phyloP scores from a whole-genome alignment of 345 rosid genomes.

The Euphorbia pulcherrima region DNA sequence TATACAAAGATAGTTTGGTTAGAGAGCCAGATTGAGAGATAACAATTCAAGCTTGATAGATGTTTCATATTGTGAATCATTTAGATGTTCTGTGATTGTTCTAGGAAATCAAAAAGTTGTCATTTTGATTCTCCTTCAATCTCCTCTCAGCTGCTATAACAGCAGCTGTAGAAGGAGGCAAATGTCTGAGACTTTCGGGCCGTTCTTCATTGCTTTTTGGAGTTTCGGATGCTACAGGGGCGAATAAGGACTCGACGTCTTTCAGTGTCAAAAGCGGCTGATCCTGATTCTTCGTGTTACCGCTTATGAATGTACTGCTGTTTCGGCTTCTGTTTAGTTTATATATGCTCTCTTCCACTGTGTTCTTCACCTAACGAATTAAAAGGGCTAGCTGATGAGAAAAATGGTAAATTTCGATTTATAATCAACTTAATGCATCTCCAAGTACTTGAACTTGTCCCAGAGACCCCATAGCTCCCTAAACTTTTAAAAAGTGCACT shows the following conservation, averaged over 20 bases:
- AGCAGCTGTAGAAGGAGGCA: slow-evolving; percentile 81
- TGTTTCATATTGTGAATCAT: neutral
- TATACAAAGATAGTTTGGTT: slow-evolving; percentile 1
- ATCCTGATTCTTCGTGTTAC: slow-evolving; percentile 86
- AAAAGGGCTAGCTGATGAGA: too few species aligned
- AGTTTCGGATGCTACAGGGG: slow-evolving; percentile 28
- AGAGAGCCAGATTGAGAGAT: neutral
- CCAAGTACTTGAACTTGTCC: too few species aligned
- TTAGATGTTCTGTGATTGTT: neutral
- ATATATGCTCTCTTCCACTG: slow-evolving; percentile 90
- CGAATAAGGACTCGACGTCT: slow-evolving; percentile 76
- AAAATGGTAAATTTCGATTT: too few species aligned
- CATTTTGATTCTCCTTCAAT: slow-evolving; percentile 32
- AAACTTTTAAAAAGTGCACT: too few species aligned
- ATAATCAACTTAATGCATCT: too few species aligned
- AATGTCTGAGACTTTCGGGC: slow-evolving; percentile 43
- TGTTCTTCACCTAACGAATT: slow-evolving; percentile 69
- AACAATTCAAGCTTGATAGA: neutral
- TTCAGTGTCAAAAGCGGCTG: slow-evolving; percentile 68
- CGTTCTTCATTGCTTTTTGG: slow-evolving; percentile 35
- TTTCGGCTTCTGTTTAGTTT: slow-evolving; percentile 79
- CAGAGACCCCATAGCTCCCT: too few species aligned
- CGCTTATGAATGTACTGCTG: slow-evolving; percentile 55
- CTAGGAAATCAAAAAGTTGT: neutral
- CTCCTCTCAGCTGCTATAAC: slow-evolving; percentile 90